Conservation (phyloP, 305 asterid species). For the Solanum hybrid region DNA sequence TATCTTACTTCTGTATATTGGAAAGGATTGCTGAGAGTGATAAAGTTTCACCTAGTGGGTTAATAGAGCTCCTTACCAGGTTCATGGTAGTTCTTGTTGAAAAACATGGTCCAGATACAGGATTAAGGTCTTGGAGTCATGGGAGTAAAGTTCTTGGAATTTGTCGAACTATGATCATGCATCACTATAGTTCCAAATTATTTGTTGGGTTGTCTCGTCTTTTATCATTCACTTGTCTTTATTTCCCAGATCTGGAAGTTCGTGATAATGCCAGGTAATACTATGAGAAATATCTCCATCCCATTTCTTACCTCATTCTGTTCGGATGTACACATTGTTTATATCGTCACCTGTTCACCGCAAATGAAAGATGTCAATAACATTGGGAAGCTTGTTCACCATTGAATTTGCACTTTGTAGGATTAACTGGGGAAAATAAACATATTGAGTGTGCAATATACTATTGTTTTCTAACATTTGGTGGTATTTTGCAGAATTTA, state of each 20-base stretch:
- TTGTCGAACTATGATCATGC: slow-evolving; percentile 74
- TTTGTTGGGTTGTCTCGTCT: slow-evolving; percentile 62
- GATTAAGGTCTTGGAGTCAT: slow-evolving; percentile 74
- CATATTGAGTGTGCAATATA: neutral
- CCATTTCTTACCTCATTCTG: neutral
- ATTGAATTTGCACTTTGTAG: neutral
- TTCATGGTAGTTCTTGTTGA: slow-evolving; percentile 58
- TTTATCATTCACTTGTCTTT: slow-evolving; percentile 61
- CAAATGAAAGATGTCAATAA: neutral
- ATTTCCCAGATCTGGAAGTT: slow-evolving; percentile 90
- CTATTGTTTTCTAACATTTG: slow-evolving; percentile 1
- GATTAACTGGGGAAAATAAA: neutral
- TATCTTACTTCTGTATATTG: slow-evolving; percentile 68
- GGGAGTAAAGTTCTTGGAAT: slow-evolving; percentile 81
- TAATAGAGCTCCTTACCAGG: slow-evolving; percentile 60
- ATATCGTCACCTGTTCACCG: neutral
- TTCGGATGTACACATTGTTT: neutral
- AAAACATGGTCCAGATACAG: slow-evolving; percentile 80
- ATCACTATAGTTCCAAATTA: slow-evolving; percentile 73
- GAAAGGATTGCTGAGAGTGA: slow-evolving; percentile 69
- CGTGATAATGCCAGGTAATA: slow-evolving; percentile 91
- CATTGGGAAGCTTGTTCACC: neutral
- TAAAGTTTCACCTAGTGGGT: slow-evolving; percentile 64
- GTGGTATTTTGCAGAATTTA: slow-evolving; percentile 56
- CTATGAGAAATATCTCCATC: neutral